phyloP scores from a whole-genome alignment of 2,329 filamentous ascomycete species.

The Ophiostoma perfectum region DNA sequence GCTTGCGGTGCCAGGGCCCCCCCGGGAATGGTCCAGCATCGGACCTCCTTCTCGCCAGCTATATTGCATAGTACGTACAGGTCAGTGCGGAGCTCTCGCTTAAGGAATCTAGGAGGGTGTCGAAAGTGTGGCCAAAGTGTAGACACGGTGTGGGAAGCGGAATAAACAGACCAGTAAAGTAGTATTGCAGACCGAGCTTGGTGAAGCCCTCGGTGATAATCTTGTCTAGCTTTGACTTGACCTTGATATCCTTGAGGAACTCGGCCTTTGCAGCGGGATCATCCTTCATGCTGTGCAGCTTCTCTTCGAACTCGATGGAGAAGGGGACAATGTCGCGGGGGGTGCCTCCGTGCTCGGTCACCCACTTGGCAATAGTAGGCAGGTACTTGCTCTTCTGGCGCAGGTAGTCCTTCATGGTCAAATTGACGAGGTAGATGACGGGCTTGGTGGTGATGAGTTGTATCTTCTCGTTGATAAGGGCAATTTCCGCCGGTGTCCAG shows the following conservation, averaged over 20 bases:
- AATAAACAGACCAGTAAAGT: slow-evolving; percentile 38
- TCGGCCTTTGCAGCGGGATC: slow-evolving; percentile 34
- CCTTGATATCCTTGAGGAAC: slow-evolving; percentile 39
- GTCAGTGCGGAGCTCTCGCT: background rate
- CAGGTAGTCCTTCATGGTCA: slow-evolving; percentile 45
- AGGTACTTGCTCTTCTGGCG: slow-evolving; percentile 45
- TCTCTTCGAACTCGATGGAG: slow-evolving; percentile 43
- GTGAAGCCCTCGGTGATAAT: slow-evolving; percentile 42
- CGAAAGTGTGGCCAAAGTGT: background rate
- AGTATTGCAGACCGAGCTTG: slow-evolving; percentile 42
- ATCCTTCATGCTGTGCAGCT: slow-evolving; percentile 37
- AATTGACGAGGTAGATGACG: slow-evolving; percentile 42
- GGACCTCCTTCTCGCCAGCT: slow-evolving; percentile 43
- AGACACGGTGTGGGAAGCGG: no score
- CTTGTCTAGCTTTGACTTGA: slow-evolving; percentile 39
- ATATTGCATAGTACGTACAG: background rate
- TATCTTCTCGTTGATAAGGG: slow-evolving; percentile 43
- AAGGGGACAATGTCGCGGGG: slow-evolving; percentile 41
- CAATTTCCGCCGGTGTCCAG: slow-evolving; percentile 41
- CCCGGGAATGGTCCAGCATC: slow-evolving; percentile 60
- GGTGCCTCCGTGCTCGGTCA: slow-evolving; percentile 40
- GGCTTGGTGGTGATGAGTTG: slow-evolving; percentile 44
- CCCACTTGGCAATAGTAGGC: slow-evolving; percentile 42
- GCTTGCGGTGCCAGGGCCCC: slow-evolving; percentile 94
- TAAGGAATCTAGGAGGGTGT: background rate